These are phyloP conservation scores for Suillus cothurnatus DNA, from an alignment of 768 basidiomycete species.

Conservation along the genomic window DNA sequence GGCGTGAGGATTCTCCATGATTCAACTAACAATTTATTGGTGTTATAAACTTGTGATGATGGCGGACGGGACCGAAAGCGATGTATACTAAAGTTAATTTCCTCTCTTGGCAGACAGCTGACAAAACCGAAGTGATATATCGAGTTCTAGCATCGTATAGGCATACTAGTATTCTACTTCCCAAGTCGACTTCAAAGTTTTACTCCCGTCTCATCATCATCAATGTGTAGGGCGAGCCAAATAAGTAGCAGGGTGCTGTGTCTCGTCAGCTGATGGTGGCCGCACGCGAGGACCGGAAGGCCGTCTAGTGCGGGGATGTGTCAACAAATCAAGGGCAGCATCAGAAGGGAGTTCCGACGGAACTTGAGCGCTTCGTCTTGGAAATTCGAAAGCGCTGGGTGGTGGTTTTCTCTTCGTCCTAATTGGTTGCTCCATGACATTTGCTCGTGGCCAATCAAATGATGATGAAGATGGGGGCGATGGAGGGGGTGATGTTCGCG, in stretches of 20 bases:
- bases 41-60: conserved; percentile 8
- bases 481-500: conserved; percentile 11
- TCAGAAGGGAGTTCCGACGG: conserved; percentile 12
- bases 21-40: conserved; percentile 10
- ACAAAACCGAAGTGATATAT: neutral
- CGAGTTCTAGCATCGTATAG: neutral
- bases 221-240: neutral
- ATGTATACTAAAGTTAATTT: neutral
- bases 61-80: neutral
- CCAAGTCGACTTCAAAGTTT: neutral
- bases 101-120: neutral
- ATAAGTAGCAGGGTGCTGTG: neutral
- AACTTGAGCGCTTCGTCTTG: conserved; percentile 7
- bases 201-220: neutral
- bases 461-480: conserved; percentile 41
- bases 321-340: conserved; percentile 3
- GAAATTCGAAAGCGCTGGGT: conserved; percentile 27
- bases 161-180: neutral
- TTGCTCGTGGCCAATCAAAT: conserved; percentile 56
- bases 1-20: conserved; percentile 95
- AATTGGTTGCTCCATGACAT: conserved; percentile 34
- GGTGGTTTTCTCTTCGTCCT: conserved; percentile 16
- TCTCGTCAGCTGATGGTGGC: conserved; percentile 21
- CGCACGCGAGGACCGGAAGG: conserved; percentile 35
- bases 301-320: conserved; percentile 29